A percentile compares a stretch with the other conserved stretches of the same genome.
Conservation (phyloP, 2,329 filamentous ascomycete genomes). For the Ceratocystis lukuohia region DNA sequence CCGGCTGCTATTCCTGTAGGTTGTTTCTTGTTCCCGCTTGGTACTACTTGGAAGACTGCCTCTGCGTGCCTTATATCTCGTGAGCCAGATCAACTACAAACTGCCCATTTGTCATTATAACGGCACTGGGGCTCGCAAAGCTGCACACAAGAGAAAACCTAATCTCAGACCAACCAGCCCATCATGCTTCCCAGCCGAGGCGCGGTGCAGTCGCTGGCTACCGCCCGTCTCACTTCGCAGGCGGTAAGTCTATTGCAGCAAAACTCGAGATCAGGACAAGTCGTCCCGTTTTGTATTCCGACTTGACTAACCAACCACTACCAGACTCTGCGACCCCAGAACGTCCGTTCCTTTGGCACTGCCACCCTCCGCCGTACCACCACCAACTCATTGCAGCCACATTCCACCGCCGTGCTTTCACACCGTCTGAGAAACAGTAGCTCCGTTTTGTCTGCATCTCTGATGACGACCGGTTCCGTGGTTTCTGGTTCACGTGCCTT, state of each 20-base stretch:
- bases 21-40: too few relatives aligned
- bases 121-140: too few relatives aligned
- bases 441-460: constrained; percentile 6
- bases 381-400: constrained; percentile 12
- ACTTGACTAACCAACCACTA: background rate
- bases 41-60: too few relatives aligned
- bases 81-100: too few relatives aligned
- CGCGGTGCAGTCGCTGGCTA: constrained; percentile 30
- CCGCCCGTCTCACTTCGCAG: constrained; percentile 26
- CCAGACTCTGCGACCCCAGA: constrained; percentile 10
- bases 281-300: background rate
- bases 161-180: constrained; percentile 13
- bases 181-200: constrained; percentile 36
- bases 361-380: constrained; percentile 11
- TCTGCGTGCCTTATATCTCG: too few relatives aligned
- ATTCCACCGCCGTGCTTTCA: constrained; percentile 8
- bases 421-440: background rate
- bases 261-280: background rate
- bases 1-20: too few relatives aligned
- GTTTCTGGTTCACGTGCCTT: constrained; percentile 18
- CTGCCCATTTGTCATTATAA: too few relatives aligned
- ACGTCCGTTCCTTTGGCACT: constrained; percentile 12
- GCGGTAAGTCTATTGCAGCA: constrained; percentile 22
- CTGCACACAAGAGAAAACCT: background rate
- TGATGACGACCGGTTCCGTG: constrained; percentile 13